Base-by-base conservation (phyloP, 2,329 filamentous ascomycete species). In the Eutypa lata region DNA sequence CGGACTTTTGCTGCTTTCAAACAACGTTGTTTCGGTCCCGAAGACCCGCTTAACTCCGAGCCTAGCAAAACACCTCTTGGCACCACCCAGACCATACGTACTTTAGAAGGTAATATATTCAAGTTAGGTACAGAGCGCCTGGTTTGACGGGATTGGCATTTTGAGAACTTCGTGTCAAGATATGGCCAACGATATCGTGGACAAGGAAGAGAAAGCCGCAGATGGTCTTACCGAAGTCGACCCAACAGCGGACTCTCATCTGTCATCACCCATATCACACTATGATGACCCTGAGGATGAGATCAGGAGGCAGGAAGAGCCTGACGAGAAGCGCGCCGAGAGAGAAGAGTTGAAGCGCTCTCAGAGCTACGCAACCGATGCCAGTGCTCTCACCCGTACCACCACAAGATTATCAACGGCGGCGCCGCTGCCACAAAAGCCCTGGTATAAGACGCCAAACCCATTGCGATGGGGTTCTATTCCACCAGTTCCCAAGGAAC, bases 391-490 rank as follows among this genome's bases (percentile, higher is more conserved):
- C 31, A 78, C 77, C 7, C 71, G 71, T n/a, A 73, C 73, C 16
- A 73, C 72, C 65, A 67, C 62, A 60, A 60, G 63, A 61, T 65
- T 64, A 54, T 59, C 62, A 31, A 10, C 10, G 54, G 50, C 64
- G 56, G 54, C 65, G 46, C 57, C 43, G 60, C 60, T 44, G 61
- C 43, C 69, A 16, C 68, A 78, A 65, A 82, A 78, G 61, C 78
- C 81, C 66, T 90, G 88, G 84, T 80, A 84, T 66, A 82, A 82
- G 63, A 81, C 76, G 42, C 60, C 77, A 31, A 88, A 88, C 59
- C 85, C 85, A 2, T 62, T 88, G 58, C 75, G 74, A 65, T 87
- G 84, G 84, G 80, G 83, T 4, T 57, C 67, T 33, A 70, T 78
- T 2, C 81, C 83, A 1, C 74, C 79, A 0, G 73, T 87, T 1